These are phyloP conservation scores for Camelina hispida DNA, from an alignment of 345 rosid species.

Conservation along the genomic window DNA sequence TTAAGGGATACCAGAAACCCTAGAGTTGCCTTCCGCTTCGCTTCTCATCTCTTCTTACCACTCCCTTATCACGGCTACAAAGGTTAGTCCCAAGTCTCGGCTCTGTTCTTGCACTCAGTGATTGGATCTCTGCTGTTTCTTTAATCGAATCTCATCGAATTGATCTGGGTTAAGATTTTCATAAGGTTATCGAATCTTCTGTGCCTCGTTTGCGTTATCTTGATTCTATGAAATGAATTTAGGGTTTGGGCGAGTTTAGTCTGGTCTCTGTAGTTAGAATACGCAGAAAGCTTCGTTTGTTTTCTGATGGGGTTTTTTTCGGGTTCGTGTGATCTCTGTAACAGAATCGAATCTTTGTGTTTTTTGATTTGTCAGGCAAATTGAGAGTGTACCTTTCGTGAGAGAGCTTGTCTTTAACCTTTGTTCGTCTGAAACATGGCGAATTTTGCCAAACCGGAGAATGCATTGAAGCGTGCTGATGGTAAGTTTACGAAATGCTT, in stretches of 20 bases:
- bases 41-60: conserved; percentile 5
- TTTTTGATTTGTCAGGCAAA: conserved; percentile 32
- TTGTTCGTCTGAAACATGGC: conserved; percentile 56
- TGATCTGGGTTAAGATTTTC: not conserved
- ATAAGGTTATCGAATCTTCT: conserved; percentile 29
- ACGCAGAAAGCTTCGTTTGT: not conserved
- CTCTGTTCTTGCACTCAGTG: not conserved
- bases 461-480: conserved; percentile 93
- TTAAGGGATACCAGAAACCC: conserved; percentile 41
- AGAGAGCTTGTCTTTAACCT: conserved; percentile 11
- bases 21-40: conserved; percentile 15
- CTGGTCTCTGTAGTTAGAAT: not conserved
- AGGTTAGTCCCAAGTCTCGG: conserved; percentile 33
- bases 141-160: conserved; percentile 28
- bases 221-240: conserved; percentile 24
- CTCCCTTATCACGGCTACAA: conserved; percentile 41
- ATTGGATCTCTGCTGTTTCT: conserved; percentile 28
- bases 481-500: conserved; percentile 49
- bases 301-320: conserved; percentile 7
- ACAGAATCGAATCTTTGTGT: conserved; percentile 1
- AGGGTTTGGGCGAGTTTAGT: conserved; percentile 27
- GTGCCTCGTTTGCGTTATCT: conserved; percentile 4
- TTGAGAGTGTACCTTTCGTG: conserved; percentile 15
- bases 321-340: not conserved
- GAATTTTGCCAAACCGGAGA: conserved; percentile 83